Evolutionary conservation across 2,329 filamentous ascomycete genomes (phyloP).

Genomic region (Penicillium griseofulvum): DNA sequence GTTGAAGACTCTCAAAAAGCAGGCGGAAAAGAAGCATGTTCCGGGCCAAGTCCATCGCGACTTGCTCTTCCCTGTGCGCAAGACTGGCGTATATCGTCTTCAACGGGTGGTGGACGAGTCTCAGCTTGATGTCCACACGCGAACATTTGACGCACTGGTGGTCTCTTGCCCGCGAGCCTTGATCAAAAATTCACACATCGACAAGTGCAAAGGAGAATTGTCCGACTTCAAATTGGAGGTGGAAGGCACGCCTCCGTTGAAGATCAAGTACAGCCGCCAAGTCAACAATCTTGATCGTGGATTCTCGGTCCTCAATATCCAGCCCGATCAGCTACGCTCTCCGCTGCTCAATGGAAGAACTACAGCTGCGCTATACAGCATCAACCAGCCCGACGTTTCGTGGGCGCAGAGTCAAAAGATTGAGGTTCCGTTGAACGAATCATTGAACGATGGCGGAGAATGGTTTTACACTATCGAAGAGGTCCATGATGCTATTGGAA

Average conservation of each 20-base stretch:
- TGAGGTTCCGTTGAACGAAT: slow-evolving; percentile 83
- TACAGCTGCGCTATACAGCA: slow-evolving; percentile 57
- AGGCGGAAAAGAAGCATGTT: slow-evolving; percentile 59
- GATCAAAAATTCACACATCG: slow-evolving; percentile 62
- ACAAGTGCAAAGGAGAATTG: slow-evolving; percentile 81
- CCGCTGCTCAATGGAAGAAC: slow-evolving; percentile 65
- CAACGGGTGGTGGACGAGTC: slow-evolving; percentile 87
- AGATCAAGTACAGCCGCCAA: slow-evolving; percentile 85
- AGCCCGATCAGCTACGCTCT: slow-evolving; percentile 80
- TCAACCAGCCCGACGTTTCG: slow-evolving; percentile 55
- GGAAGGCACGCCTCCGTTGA: slow-evolving; percentile 82
- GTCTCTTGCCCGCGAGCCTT: slow-evolving; percentile 79
- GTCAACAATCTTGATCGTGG: slow-evolving; percentile 81
- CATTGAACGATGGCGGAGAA: slow-evolving; percentile 71
- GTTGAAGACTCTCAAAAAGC: slow-evolving; percentile 70
- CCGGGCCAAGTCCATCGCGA: slow-evolving; percentile 57
- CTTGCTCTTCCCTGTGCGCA: slow-evolving; percentile 74
- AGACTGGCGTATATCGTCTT: slow-evolving; percentile 82
- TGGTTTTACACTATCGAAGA: slow-evolving; percentile 93
- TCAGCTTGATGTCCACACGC: slow-evolving; percentile 83
- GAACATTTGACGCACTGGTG: slow-evolving; percentile 74
- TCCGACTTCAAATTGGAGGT: slow-evolving; percentile 83
- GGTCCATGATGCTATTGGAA: slow-evolving; percentile 86
- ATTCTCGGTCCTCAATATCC: slow-evolving; percentile 88
- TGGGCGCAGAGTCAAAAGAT: slow-evolving; percentile 79